Evolutionary conservation across 2,329 filamentous ascomycete species (phyloP).

Genomic region (Diaporthe humulicola): DNA sequence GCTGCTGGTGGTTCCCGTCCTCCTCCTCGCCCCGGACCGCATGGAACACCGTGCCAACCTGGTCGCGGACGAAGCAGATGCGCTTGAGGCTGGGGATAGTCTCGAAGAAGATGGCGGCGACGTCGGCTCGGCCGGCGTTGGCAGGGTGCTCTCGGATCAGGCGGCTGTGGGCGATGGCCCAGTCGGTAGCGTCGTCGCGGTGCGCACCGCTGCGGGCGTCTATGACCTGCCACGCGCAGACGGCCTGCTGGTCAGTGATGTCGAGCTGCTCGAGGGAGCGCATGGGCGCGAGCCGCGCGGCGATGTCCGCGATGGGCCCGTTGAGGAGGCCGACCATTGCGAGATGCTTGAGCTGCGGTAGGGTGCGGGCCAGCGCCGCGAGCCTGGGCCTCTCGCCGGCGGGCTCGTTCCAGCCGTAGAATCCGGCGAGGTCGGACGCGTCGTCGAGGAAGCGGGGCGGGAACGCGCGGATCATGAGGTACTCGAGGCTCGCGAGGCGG

Average conservation of each 20-base stretch:
- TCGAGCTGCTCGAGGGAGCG: conserved; percentile 35
- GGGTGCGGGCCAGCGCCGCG: conserved; percentile 13
- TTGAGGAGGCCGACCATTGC: conserved; percentile 35
- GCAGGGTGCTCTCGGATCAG: conserved; percentile 11
- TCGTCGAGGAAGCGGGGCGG: not conserved
- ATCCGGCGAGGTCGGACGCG: not conserved
- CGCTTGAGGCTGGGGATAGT: conserved; percentile 29
- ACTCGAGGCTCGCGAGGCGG: conserved; percentile 23
- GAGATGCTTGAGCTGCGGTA: conserved; percentile 35
- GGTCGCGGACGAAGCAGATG: conserved; percentile 37
- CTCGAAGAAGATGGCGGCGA: conserved; percentile 34
- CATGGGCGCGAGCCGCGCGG: conserved; percentile 17
- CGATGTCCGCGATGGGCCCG: conserved; percentile 27
- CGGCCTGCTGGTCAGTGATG: conserved; percentile 36
- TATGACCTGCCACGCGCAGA: not conserved
- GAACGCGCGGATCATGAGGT: conserved; percentile 34
- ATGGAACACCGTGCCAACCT: conserved; percentile 32
- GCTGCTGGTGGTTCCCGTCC: not conserved
- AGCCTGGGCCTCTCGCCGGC: not conserved
- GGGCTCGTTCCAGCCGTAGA: not conserved
- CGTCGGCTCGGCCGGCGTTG: conserved; percentile 24
- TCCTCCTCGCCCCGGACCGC: conserved; percentile 3
- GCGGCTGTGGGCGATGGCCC: conserved; percentile 35
- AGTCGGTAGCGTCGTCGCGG: conserved; percentile 19
- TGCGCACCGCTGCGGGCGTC: not conserved